phyloP scores from a whole-genome alignment of 768 basidiomycete genomes.

The Tylopilus subfusipes region DNA sequence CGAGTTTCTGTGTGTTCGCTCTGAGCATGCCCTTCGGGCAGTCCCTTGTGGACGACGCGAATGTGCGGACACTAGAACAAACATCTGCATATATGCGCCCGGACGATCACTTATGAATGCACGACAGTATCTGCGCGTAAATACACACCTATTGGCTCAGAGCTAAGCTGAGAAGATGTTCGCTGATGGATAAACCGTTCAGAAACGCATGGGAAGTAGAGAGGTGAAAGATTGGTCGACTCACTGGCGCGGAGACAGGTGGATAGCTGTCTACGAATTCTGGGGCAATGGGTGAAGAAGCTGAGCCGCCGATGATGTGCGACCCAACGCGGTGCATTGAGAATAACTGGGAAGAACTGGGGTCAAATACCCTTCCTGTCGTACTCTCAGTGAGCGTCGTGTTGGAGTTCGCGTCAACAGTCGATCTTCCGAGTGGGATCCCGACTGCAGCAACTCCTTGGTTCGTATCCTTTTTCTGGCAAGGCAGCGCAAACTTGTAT shows the following conservation, averaged over 20 bases:
- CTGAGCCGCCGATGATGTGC: slow-evolving; percentile 4
- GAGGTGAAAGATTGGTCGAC: neutral
- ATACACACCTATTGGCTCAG: slow-evolving; percentile 24
- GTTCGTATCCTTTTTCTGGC: slow-evolving; percentile 9
- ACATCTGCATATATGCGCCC: slow-evolving; percentile 17
- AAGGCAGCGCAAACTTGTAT: slow-evolving; percentile 17
- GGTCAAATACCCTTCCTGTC: slow-evolving; percentile 4
- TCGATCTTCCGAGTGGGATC: slow-evolving; percentile 8
- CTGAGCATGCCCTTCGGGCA: slow-evolving; percentile 3
- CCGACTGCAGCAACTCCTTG: slow-evolving; percentile 3
- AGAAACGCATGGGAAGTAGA: too few relatives aligned
- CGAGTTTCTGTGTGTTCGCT: slow-evolving; percentile 6
- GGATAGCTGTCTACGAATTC: slow-evolving; percentile 7
- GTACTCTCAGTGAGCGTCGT: slow-evolving; percentile 6
- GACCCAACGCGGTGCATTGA: slow-evolving; percentile 13
- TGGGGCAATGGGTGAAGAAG: slow-evolving; percentile 1
- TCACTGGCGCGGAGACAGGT: slow-evolving; percentile 4
- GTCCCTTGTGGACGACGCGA: slow-evolving; percentile 5
- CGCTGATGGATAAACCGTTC: slow-evolving; percentile 4
- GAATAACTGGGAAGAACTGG: slow-evolving; percentile 6
- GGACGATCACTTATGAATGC: neutral
- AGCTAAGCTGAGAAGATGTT: slow-evolving; percentile 3
- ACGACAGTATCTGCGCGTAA: slow-evolving; percentile 8
- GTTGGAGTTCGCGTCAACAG: slow-evolving; percentile 6
- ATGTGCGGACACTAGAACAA: neutral